A percentile compares a stretch with the other conserved stretches of the same genome.
Conservation (phyloP, 2,329 filamentous ascomycete genomes). For the Aspergillus ustus region DNA sequence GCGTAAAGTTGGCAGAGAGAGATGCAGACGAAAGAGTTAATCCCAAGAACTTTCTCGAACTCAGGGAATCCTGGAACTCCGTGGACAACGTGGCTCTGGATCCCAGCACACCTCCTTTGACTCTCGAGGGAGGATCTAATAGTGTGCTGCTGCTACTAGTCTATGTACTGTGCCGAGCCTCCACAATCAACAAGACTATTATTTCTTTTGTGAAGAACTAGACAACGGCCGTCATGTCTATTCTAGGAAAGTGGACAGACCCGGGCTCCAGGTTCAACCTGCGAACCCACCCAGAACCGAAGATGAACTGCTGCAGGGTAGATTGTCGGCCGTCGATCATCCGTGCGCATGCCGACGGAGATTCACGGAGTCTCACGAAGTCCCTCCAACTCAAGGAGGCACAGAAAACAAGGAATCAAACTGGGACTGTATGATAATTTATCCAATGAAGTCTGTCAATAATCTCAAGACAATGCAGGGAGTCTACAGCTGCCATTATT, state of each 20-base stretch:
- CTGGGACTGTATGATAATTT: constrained; percentile 6
- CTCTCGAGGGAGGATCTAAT: not conserved
- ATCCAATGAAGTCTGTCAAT: not conserved
- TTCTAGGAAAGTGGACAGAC: constrained; percentile 14
- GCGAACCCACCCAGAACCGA: not conserved
- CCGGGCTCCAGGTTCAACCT: not conserved
- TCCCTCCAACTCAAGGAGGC: constrained; percentile 1
- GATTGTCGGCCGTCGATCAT: constrained; percentile 23
- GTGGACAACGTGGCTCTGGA: not conserved
- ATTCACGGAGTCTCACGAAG: not conserved
- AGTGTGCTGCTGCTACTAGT: not conserved
- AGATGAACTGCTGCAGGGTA: constrained; percentile 18
- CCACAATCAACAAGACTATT: not conserved
- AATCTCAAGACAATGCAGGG: not conserved
- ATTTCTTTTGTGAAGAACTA: constrained; percentile 5
- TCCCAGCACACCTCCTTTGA: not conserved
- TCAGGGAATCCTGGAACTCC: not conserved
- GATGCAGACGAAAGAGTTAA: not conserved
- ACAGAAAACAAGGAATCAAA: constrained; percentile 8
- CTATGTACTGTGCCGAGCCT: not conserved
- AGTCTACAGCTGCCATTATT: not conserved
- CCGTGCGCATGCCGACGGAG: constrained; percentile 9
- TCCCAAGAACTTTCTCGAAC: not conserved
- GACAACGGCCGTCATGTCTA: constrained; percentile 17
- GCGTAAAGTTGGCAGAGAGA: not conserved